Evolutionary conservation across 83 land plant genomes (phyloP).

Genomic region (Isoetes engelmannii): DNA sequence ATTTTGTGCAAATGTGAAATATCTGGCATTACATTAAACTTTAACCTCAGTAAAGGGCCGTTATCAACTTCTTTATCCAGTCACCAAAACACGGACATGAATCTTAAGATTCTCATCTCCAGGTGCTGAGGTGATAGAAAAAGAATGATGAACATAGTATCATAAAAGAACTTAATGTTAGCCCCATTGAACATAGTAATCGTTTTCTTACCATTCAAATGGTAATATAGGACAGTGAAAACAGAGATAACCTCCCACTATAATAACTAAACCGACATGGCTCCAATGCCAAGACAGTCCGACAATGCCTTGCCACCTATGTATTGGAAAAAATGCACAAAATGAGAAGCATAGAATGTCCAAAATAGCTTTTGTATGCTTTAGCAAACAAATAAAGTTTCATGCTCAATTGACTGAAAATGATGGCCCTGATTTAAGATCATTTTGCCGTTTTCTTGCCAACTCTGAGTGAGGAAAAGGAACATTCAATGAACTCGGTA

Average conservation of each 20-base stretch:
- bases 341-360: constrained; percentile 20
- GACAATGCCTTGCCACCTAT: constrained; percentile 62
- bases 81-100: too few relatives aligned
- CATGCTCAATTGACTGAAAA: neutral
- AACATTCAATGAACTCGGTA: constrained; percentile 46
- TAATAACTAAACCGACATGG: constrained; percentile 57
- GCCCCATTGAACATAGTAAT: too few relatives aligned
- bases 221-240: constrained; percentile 57
- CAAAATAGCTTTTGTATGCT: neutral
- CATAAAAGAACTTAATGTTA: too few relatives aligned
- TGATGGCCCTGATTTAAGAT: neutral
- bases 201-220: constrained; percentile 64
- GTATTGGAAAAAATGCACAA: constrained; percentile 1
- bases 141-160: too few relatives aligned
- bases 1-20: too few relatives aligned
- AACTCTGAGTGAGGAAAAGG: constrained; percentile 50
- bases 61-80: too few relatives aligned
- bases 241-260: constrained; percentile 60
- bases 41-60: too few relatives aligned
- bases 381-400: neutral
- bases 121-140: too few relatives aligned
- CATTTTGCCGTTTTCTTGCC: constrained; percentile 56
- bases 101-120: too few relatives aligned
- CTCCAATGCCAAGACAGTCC: constrained; percentile 44
- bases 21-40: too few relatives aligned